phyloP scores from a whole-genome alignment of 2,329 filamentous ascomycete genomes.

The Diaporthe caulivora region DNA sequence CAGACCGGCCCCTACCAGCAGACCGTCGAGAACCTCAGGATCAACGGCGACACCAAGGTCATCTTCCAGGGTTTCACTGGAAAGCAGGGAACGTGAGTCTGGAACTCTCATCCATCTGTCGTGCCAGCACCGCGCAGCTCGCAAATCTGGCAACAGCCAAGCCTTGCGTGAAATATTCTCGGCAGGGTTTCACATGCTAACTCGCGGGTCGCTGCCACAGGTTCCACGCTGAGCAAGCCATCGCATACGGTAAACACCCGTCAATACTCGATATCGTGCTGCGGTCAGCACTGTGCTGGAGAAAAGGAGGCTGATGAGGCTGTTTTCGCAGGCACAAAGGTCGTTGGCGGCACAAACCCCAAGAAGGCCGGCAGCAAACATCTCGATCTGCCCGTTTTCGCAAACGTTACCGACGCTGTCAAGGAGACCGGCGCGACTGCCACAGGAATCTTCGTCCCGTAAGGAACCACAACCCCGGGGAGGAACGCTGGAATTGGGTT shows the following conservation, averaged over 20 bases:
- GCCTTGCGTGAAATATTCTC: slow-evolving; percentile 16
- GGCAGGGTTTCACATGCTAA: slow-evolving; percentile 40
- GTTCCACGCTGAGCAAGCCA: slow-evolving; percentile 97
- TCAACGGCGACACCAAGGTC: slow-evolving; percentile 94
- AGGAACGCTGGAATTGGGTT: not conserved
- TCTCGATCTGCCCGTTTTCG: slow-evolving; percentile 93
- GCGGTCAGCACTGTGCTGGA: not conserved
- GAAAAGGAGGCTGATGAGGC: slow-evolving; percentile 33
- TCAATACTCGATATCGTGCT: slow-evolving; percentile 3
- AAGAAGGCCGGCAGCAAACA: slow-evolving; percentile 96
- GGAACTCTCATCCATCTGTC: not conserved
- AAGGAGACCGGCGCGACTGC: slow-evolving; percentile 92
- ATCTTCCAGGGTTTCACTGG: slow-evolving; percentile 98
- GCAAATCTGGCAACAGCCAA: slow-evolving; percentile 9
- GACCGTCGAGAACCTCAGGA: slow-evolving; percentile 88
- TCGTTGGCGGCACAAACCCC: slow-evolving; percentile 98
- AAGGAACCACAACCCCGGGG: slow-evolving; percentile 64
- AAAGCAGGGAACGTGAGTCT: slow-evolving; percentile 92
- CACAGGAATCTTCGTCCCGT: slow-evolving; percentile 97
- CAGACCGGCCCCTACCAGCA: slow-evolving; percentile 76
- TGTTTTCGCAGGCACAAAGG: slow-evolving; percentile 80
- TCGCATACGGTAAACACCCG: slow-evolving; percentile 87
- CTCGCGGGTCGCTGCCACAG: slow-evolving; percentile 62
- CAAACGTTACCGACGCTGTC: slow-evolving; percentile 86
- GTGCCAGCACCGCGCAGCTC: not conserved